Evolutionary conservation across 2,329 filamentous ascomycete species (phyloP).

Genomic region (Xylaria sp.): DNA sequence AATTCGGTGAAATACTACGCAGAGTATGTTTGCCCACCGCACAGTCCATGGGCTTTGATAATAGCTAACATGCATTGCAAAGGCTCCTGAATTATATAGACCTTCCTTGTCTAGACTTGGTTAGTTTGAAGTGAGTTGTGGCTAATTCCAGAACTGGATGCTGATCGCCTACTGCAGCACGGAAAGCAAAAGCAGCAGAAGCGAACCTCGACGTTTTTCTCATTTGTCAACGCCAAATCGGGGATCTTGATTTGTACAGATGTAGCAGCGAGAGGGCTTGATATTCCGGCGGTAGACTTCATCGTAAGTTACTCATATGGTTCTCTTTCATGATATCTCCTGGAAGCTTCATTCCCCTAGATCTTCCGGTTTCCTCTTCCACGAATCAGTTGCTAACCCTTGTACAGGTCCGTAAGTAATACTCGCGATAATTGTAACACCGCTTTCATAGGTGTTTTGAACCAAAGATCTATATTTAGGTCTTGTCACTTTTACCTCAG

Average conservation of each 20-base stretch:
- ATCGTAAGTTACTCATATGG: slow-evolving; percentile 54
- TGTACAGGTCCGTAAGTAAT: slow-evolving; percentile 33
- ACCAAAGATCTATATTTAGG: neutral
- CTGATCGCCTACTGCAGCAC: slow-evolving; percentile 53
- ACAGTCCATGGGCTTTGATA: neutral
- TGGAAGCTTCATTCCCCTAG: neutral
- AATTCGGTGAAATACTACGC: slow-evolving; percentile 96
- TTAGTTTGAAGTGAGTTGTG: slow-evolving; percentile 6
- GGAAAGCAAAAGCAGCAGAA: slow-evolving; percentile 99
- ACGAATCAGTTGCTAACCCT: slow-evolving; percentile 15
- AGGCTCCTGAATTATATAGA: slow-evolving; percentile 93
- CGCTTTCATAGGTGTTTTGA: neutral
- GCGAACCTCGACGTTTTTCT: slow-evolving; percentile 98
- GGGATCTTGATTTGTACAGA: slow-evolving; percentile 96
- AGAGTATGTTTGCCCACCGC: slow-evolving; percentile 59
- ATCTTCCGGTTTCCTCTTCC: neutral
- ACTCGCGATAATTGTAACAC: neutral
- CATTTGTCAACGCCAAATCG: slow-evolving; percentile 83
- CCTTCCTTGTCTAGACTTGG: slow-evolving; percentile 69
- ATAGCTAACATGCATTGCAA: slow-evolving; percentile 1
- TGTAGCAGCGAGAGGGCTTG: slow-evolving; percentile 91
- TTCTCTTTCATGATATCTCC: neutral
- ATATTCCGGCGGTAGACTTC: slow-evolving; percentile 96
- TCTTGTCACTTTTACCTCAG: neutral
- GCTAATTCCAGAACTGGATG: neutral